Base-by-base conservation (phyloP, 73 alveolate genomes). In the Stentor coeruleus region DNA sequence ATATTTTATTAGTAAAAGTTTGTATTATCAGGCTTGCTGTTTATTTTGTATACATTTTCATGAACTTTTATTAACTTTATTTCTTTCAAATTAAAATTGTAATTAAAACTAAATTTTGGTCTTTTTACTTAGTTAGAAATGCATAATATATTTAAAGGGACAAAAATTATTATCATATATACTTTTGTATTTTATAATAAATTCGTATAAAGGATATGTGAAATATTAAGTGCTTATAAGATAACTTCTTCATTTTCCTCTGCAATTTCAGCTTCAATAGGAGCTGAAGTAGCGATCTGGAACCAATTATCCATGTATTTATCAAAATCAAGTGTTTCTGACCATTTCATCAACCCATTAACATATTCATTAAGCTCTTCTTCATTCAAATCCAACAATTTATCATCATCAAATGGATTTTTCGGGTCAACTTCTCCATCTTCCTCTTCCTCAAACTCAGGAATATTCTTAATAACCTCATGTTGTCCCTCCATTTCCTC, bases 291-390 rank as follows among this genome's bases (percentile, higher is more conserved):
- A 3, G 98, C 97, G 15, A 95, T 83, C 81, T 95, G 83, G 76
- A 83, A 84, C 99, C 99, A 95, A 42, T 93, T 91, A 37, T 87
- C 89, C 36, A 88, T 84, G 74, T 95, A 95, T 82, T 93, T 90
- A 81, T 95, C 96, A 86, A 88, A 95, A 80, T 95, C 98, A 14
- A 95, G 89, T 74, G 95, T 94, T 76, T 95, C 95, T 39, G 96
- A 90, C 99, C 99, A 95, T 60, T 95, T 97, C 39, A 93, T 91
- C 30, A 93, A 79, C 31, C 82, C 82, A 55, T 91, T 91, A 0
- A 91, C 96, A 39, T 91, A 91, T 58, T 75, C 77, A 20, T 87
- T 91, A 59, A 91, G 88, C 14, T 90, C 89, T 1, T 82, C 82
- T 38, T 87, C 93, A 31, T 76, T 58, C 35, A 79, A 66, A 3